These are phyloP conservation scores for Tephrocybe sp. DNA, from an alignment of 768 basidiomycete genomes.

Conservation along the genomic window DNA sequence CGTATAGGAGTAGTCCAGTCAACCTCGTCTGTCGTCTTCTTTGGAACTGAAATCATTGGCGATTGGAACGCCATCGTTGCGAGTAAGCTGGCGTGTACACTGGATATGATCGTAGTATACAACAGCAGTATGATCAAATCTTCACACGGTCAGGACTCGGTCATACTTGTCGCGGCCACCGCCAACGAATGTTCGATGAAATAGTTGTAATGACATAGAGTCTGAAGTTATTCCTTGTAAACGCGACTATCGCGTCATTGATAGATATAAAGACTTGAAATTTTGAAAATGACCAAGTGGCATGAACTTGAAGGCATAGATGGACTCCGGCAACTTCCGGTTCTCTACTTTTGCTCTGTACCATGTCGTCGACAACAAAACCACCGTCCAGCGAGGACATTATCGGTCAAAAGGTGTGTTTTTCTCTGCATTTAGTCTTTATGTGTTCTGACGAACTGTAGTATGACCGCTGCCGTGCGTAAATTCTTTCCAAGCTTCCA, in stretches of 20 bases:
- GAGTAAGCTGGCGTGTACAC: too few species aligned
- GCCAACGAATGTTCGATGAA: too few species aligned
- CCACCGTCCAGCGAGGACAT: conserved; percentile 86
- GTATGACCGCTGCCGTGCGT: conserved; percentile 88
- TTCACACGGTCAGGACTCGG: too few species aligned
- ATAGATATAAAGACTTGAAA: background rate
- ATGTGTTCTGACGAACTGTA: conserved; percentile 25
- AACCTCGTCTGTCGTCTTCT: conserved; percentile 93
- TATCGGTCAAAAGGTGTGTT: conserved; percentile 81
- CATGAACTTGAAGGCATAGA: background rate
- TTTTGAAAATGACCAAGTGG: background rate
- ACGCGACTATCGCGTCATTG: too few species aligned
- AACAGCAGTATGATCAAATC: too few species aligned
- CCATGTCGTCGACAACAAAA: conserved; percentile 53
- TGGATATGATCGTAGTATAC: too few species aligned
- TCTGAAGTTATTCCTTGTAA: too few species aligned
- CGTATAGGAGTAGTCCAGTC: conserved; percentile 93
- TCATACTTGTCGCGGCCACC: too few species aligned
- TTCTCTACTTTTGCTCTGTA: conserved; percentile 9
- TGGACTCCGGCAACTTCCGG: conserved; percentile 31
- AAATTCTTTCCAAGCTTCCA: background rate
- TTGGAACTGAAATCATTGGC: conserved; percentile 89
- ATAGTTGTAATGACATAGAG: too few species aligned
- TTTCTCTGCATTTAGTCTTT: background rate
- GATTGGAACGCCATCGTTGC: conserved; percentile 68